Conservation (phyloP, 176 grass and related monocot genomes). For the Oryza coarctata region DNA sequence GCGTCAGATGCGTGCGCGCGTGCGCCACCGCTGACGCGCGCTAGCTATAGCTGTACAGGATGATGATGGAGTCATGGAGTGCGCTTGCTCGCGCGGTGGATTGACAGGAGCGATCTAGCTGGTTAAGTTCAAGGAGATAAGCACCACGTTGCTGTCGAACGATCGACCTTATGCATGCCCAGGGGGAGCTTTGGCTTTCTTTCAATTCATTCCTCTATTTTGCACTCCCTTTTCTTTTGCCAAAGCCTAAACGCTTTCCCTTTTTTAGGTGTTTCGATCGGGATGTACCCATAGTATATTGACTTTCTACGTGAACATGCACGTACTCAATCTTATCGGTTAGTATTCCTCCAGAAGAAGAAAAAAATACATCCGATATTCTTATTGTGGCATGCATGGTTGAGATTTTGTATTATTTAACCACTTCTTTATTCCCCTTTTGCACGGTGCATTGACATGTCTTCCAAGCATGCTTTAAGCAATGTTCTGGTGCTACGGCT, state of each 20-base stretch:
- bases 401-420: background rate
- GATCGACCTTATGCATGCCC: too few species aligned
- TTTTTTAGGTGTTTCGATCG: background rate
- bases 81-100: too few species aligned
- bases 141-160: constrained; percentile 40
- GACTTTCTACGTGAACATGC: background rate
- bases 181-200: background rate
- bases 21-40: background rate
- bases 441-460: background rate
- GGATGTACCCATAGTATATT: background rate
- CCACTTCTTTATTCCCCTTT: too few species aligned
- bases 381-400: background rate
- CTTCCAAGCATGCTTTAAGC: background rate
- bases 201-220: background rate
- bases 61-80: too few species aligned
- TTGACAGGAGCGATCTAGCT: background rate
- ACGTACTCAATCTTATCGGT: background rate
- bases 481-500: background rate
- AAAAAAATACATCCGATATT: background rate
- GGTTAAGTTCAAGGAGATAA: constrained; percentile 20
- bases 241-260: background rate
- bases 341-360: background rate
- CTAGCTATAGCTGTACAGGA: background rate
- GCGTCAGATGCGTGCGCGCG: background rate
- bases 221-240: background rate